Percentiles rank a stretch among this genome's conserved stretches.
Conservation (phyloP, 768 basidiomycete species). For the Thelephora ganbajun region DNA sequence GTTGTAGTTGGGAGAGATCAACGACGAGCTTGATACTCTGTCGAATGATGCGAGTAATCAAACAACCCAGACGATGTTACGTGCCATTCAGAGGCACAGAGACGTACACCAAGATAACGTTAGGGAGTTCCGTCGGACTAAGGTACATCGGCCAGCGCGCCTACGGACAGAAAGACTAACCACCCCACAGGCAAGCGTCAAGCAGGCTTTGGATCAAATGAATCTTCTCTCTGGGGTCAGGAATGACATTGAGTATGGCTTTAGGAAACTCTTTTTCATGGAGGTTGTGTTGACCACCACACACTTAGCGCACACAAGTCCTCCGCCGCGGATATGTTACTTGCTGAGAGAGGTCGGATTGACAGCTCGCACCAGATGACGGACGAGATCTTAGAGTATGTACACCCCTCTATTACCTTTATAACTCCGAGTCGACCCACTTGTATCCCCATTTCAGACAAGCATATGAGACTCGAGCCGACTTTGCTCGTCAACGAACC, state of each 20-base stretch:
- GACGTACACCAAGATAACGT: slow-evolving; percentile 84
- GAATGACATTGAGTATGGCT: slow-evolving; percentile 84
- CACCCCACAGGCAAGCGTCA: slow-evolving; percentile 49
- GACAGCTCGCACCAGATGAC: slow-evolving; percentile 93
- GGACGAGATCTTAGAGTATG: slow-evolving; percentile 80
- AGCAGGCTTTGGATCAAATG: slow-evolving; percentile 72
- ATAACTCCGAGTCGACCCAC: not conserved
- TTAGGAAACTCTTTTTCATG: not conserved
- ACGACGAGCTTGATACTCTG: slow-evolving; percentile 61
- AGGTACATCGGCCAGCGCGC: slow-evolving; percentile 30
- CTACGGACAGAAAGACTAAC: no score
- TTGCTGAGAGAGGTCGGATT: slow-evolving; percentile 79
- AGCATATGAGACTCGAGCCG: slow-evolving; percentile 92
- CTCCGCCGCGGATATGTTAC: slow-evolving; percentile 70
- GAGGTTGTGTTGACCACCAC: not conserved
- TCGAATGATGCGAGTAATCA: slow-evolving; percentile 53
- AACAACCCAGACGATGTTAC: slow-evolving; percentile 72
- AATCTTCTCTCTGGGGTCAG: slow-evolving; percentile 83
- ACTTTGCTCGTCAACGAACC: slow-evolving; percentile 73
- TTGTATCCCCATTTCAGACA: slow-evolving; percentile 38
- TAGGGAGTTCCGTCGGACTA: slow-evolving; percentile 75
- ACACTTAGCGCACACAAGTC: slow-evolving; percentile 74
- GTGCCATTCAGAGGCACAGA: slow-evolving; percentile 80
- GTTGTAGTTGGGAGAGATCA: slow-evolving; percentile 69
- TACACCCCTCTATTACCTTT: slow-evolving; percentile 2